Conservation (phyloP, 805 yeast species). For the Lachancea waltii region DNA sequence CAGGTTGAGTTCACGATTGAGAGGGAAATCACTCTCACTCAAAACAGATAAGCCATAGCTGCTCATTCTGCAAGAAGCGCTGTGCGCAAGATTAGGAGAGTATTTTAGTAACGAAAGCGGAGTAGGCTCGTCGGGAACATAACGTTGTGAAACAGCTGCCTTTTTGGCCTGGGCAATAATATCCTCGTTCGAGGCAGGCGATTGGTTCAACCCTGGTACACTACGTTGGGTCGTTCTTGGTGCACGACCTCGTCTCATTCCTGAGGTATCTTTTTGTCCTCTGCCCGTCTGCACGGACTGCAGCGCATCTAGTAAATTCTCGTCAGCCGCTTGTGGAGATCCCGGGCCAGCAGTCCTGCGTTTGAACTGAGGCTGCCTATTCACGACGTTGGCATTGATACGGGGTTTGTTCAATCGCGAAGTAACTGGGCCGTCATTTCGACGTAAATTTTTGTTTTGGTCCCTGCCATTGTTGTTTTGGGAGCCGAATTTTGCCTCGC, state of each 20-base stretch:
- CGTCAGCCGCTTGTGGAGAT: slow-evolving; percentile 4
- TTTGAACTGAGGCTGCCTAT: slow-evolving; percentile 18
- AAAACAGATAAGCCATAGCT: slow-evolving; percentile 19
- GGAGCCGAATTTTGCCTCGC: slow-evolving; percentile 4
- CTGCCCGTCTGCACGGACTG: slow-evolving; percentile 6
- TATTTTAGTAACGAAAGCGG: slow-evolving; percentile 22
- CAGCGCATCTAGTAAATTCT: slow-evolving; percentile 14
- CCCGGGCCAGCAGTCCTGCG: slow-evolving; percentile 8
- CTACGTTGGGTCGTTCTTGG: slow-evolving; percentile 9
- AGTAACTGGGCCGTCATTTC: slow-evolving; percentile 2
- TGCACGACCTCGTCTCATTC: slow-evolving; percentile 2
- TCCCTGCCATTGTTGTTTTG: slow-evolving; percentile 2
- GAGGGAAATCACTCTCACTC: slow-evolving; percentile 22
- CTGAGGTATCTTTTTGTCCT: background rate
- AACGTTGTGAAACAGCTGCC: slow-evolving; percentile 10
- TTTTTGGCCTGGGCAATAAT: slow-evolving; percentile 7
- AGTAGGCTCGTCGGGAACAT: slow-evolving; percentile 23
- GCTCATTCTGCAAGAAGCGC: slow-evolving; percentile 16
- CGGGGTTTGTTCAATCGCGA: slow-evolving; percentile 10
- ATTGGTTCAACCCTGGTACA: slow-evolving; percentile 14
- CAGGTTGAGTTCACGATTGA: slow-evolving; percentile 19
- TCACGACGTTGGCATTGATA: slow-evolving; percentile 14
- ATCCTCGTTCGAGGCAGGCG: slow-evolving; percentile 1
- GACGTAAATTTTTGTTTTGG: slow-evolving; percentile 2
- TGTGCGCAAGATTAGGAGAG: slow-evolving; percentile 18